These are phyloP conservation scores for Fusarium scirpi DNA, from an alignment of 2,329 filamentous ascomycete genomes.

Conservation along the genomic window DNA sequence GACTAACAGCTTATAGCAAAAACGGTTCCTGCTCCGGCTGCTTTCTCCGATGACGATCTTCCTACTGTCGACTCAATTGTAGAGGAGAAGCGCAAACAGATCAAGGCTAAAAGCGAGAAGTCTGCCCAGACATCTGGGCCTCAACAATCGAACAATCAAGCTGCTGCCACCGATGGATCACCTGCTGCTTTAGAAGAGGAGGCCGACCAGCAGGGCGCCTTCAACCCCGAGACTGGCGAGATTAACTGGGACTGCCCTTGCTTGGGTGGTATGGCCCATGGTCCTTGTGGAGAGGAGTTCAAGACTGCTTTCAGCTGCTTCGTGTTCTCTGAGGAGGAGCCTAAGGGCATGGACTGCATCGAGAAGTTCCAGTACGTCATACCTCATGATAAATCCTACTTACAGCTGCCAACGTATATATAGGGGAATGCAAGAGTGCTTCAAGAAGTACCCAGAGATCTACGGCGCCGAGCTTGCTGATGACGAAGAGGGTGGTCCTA, in stretches of 20 bases:
- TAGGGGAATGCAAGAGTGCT: conserved; percentile 97
- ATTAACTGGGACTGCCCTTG: conserved; percentile 99
- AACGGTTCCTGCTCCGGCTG: conserved; percentile 57
- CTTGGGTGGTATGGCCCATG: conserved; percentile 95
- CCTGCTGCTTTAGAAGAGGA: conserved; percentile 78
- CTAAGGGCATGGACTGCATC: conserved; percentile 97
- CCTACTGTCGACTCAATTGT: conserved; percentile 76
- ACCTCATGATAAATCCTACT: not conserved
- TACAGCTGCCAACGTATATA: conserved; percentile 44
- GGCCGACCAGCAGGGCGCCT: conserved; percentile 87
- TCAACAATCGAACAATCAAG: conserved; percentile 46
- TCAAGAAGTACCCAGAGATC: conserved; percentile 89
- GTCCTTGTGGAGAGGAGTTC: conserved; percentile 96
- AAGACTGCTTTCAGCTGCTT: conserved; percentile 97
- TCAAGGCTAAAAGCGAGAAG: conserved; percentile 50
- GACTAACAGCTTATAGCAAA: conserved; percentile 43
- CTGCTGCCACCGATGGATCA: conserved; percentile 51
- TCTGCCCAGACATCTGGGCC: conserved; percentile 41
- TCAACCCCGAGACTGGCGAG: conserved; percentile 98
- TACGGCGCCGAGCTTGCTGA: conserved; percentile 91
- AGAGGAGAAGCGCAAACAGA: conserved; percentile 69
- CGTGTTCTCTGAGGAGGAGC: conserved; percentile 93
- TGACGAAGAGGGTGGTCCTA: conserved; percentile 66
- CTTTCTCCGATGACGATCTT: conserved; percentile 68
- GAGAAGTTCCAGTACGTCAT: conserved; percentile 91